phyloP scores from a whole-genome alignment of 352 stramenopile genomes.

The Phytophthora ramorum region DNA sequence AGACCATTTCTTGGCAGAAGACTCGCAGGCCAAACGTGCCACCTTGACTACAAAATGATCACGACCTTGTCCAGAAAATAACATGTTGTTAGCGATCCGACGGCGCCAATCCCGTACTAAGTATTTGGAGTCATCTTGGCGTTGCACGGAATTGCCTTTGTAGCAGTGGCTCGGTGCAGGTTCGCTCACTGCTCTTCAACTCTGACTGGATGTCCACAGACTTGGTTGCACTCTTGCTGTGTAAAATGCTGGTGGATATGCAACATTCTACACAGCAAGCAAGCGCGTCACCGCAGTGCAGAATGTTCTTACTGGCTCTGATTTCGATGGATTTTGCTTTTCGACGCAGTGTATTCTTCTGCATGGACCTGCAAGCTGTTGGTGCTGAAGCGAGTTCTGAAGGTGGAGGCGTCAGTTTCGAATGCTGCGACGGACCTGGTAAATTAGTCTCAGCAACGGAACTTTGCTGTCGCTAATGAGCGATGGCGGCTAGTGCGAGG shows the following conservation, averaged over 20 bases:
- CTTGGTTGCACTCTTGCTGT: not conserved
- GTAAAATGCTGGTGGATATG: not conserved
- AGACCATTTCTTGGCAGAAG: not conserved
- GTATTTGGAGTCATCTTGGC: too few relatives aligned
- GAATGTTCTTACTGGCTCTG: not conserved
- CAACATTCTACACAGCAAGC: too few relatives aligned
- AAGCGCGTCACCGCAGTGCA: not conserved
- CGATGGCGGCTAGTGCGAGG: constrained; percentile 2
- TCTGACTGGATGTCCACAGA: not conserved
- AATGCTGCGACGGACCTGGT: not conserved
- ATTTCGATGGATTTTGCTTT: not conserved
- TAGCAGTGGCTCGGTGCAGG: not conserved
- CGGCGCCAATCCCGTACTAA: too few relatives aligned
- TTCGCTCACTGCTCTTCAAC: not conserved
- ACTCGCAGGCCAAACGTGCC: not conserved
- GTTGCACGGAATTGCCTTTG: not conserved
- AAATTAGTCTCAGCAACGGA: not conserved
- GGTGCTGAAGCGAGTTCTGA: not conserved
- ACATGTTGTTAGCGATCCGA: too few relatives aligned
- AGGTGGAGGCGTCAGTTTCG: not conserved
- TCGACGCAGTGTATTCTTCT: not conserved
- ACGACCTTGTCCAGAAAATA: not conserved
- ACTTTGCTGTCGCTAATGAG: not conserved
- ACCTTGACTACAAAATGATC: not conserved
- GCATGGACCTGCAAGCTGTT: not conserved